These are phyloP conservation scores for Glycine soja DNA, from an alignment of 306 rosid genomes.

Conservation along the genomic window DNA sequence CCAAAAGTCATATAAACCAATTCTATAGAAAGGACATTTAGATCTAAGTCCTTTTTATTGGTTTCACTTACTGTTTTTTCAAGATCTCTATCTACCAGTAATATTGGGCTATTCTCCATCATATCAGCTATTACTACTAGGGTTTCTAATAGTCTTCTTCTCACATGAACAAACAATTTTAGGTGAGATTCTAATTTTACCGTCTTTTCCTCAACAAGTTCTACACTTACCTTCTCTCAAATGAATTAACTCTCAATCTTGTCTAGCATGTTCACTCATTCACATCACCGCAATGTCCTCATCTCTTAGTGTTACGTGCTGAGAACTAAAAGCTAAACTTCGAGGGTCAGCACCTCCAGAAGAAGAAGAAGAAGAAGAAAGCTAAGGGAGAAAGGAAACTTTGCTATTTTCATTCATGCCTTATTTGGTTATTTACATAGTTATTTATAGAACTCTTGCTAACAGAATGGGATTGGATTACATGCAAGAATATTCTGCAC, in stretches of 20 bases:
- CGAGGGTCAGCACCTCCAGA: too few relatives aligned
- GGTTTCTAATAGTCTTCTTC: constrained; percentile 13
- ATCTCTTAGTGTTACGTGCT: too few relatives aligned
- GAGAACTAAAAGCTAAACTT: too few relatives aligned
- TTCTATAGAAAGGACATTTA: constrained; percentile 13
- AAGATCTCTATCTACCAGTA: background rate
- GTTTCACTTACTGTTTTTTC: background rate
- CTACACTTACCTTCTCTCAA: background rate
- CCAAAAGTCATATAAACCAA: background rate
- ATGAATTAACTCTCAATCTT: background rate
- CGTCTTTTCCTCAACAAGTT: background rate
- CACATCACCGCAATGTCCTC: background rate
- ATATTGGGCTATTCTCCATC: background rate
- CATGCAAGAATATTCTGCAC: too few relatives aligned
- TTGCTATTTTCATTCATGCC: too few relatives aligned
- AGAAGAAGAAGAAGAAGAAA: too few relatives aligned
- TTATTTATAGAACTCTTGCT: too few relatives aligned
- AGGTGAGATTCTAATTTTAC: background rate
- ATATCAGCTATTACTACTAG: background rate
- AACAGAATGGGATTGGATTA: too few relatives aligned
- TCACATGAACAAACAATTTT: background rate
- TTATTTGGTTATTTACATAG: too few relatives aligned
- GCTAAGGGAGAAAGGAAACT: too few relatives aligned
- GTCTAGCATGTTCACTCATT: constrained; percentile 9
- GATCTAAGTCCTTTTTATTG: constrained; percentile 15